A percentile compares a stretch with the other conserved stretches of the same genome.
Evolutionary conservation across 306 rosid species (phyloP).

Genomic region (Nissolia schottii): DNA sequence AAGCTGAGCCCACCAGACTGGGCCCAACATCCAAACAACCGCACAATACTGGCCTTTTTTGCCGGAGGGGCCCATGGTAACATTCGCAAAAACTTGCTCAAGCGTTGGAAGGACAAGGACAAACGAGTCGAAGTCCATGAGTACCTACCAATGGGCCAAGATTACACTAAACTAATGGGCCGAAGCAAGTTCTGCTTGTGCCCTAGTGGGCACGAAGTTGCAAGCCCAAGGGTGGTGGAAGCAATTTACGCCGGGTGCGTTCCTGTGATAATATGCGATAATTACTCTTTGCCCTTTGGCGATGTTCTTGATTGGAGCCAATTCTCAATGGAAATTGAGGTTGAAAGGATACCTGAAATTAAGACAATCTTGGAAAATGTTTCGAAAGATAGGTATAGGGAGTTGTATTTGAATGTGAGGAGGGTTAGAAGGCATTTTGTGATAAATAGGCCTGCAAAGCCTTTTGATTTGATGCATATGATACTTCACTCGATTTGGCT

Average conservation of each 20-base stretch:
- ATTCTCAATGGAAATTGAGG: conserved; percentile 56
- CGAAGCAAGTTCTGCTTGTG: conserved; percentile 67
- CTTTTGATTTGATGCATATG: conserved; percentile 73
- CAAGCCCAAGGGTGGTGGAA: conserved; percentile 78
- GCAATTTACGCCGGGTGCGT: conserved; percentile 69
- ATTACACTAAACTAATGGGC: conserved; percentile 56
- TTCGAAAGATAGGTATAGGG: conserved; percentile 37
- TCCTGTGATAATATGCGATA: conserved; percentile 57
- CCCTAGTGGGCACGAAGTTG: conserved; percentile 84
- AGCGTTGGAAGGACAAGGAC: conserved; percentile 67
- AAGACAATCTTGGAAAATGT: conserved; percentile 47
- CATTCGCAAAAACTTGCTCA: conserved; percentile 41
- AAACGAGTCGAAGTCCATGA: conserved; percentile 53
- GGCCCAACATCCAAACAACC: conserved; percentile 27
- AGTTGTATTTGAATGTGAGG: conserved; percentile 40
- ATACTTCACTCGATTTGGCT: conserved; percentile 77
- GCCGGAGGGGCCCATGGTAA: conserved; percentile 66
- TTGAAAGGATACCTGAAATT: conserved; percentile 44
- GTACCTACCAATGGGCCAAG: conserved; percentile 41
- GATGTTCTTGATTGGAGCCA: conserved; percentile 71
- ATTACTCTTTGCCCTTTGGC: conserved; percentile 61
- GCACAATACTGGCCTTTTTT: conserved; percentile 56
- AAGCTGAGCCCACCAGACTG: conserved; percentile 36
- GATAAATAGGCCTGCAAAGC: conserved; percentile 57
- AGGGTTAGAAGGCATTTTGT: conserved; percentile 52